Evolutionary conservation across 2,329 filamentous ascomycete species (phyloP), one percentile per base, ranked within the genome.

Genomic region (Aspergillus texensis): DNA sequence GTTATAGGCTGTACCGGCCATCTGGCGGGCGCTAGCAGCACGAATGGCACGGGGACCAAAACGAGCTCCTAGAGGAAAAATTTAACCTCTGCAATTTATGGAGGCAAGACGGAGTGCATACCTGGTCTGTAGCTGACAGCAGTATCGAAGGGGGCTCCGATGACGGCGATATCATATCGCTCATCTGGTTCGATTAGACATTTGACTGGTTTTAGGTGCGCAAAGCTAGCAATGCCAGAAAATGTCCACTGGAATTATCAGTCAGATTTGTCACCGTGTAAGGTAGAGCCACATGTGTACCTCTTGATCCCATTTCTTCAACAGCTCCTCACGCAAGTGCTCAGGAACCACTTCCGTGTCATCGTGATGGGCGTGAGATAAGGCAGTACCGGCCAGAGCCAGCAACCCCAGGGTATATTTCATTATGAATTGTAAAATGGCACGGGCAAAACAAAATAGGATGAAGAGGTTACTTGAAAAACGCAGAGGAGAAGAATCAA

Each of bases 41-140:
- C 94, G 90, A 72, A 97, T 97, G 48, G 92, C 92, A 52, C 92
- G 88, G 39, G 94, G 94, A 0, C 94, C 94, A 74, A 97, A 97
- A 10, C 94, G 88, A 19, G 91, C 91, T 45, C 90, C 80, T 80
- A 60, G 78, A 55, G 28, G 24, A 48, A 30, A 11, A 28, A 16
- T 12, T 34, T 55, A 34, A 43, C 30, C 21, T 11, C 56, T 28
- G 12, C 9, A 28, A n/a, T 30, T 36, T 19, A 26, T 9, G 21
- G 14, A 26, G 10, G 5, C 21, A 55, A 8, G 43, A 21, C 9
- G 53, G 45, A 53, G 6, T n/a, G 73, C 80, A 70, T 74, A 88
- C 86, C 88, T 52, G 89, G 88, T 61, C 90, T 83, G 77, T 91
- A 92, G 68, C 83, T 88, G 46, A 91, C 88, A 14, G 89, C 88